These are phyloP conservation scores for Mortierella claussenii DNA, from an alignment of 192 early-diverging fungal species.

Conservation along the genomic window DNA sequence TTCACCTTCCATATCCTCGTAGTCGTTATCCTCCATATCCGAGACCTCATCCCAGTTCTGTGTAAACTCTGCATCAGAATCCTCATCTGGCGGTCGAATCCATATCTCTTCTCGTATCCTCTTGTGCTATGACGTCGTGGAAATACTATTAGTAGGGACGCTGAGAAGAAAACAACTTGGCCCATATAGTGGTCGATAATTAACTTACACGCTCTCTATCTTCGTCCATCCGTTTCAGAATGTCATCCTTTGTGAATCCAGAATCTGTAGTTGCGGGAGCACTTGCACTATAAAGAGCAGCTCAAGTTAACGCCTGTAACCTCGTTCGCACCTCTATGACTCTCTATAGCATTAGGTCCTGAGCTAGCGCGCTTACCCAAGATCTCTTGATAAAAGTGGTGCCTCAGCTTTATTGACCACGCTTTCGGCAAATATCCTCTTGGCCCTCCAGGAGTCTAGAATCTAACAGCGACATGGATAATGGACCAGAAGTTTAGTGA, in stretches of 20 bases:
- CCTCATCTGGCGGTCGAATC: constrained; percentile 59
- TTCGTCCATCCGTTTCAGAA: constrained; percentile 67
- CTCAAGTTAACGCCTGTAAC: neutral
- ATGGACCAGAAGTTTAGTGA: no score
- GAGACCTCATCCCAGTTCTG: constrained; percentile 59
- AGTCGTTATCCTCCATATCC: constrained; percentile 60
- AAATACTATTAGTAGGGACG: no score
- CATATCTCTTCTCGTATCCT: constrained; percentile 66
- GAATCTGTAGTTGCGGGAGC: constrained; percentile 17
- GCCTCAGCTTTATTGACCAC: constrained; percentile 55
- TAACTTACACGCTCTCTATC: constrained; percentile 64
- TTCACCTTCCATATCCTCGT: constrained; percentile 51
- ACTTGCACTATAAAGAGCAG: constrained; percentile 10
- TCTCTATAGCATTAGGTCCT: no score
- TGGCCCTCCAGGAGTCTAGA: constrained; percentile 26
- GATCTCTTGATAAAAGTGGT: constrained; percentile 46
- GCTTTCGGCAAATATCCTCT: constrained; percentile 8
- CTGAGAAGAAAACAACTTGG: no score
- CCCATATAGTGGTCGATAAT: no score
- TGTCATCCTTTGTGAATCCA: constrained; percentile 60
- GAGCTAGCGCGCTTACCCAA: no score
- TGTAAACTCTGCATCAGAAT: constrained; percentile 55
- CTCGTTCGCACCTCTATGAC: no score
- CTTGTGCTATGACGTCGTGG: no score
- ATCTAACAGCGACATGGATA: constrained; percentile 28